Percentiles rank a stretch among this genome's conserved stretches.
These are phyloP conservation scores for Aspergillus uvarum DNA, from an alignment of 2,329 filamentous ascomycete genomes.

Conservation along the genomic window DNA sequence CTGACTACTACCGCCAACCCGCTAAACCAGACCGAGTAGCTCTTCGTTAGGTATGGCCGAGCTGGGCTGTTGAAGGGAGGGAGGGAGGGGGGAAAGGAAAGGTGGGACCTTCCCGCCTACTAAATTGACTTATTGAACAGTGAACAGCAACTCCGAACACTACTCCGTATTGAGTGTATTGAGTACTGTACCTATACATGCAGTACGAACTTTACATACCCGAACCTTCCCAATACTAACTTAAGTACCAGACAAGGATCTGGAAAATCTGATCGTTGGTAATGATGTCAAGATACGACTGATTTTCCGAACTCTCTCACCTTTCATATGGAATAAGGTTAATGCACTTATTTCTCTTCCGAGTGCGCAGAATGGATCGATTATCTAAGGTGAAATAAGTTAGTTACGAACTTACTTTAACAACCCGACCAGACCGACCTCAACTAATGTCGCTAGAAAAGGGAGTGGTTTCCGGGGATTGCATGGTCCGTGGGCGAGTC, in stretches of 20 bases:
- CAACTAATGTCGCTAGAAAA: neutral
- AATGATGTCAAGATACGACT: slow-evolving; percentile 7
- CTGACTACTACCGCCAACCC: slow-evolving; percentile 13
- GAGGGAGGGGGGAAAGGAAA: neutral
- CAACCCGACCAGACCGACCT: neutral
- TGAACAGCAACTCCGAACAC: no score
- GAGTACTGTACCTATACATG: no score
- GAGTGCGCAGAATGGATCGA: neutral
- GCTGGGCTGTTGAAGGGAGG: neutral
- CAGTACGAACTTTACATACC: neutral
- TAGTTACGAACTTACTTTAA: neutral
- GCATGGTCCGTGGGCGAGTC: slow-evolving; percentile 17
- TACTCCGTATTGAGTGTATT: no score
- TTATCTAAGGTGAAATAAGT: neutral
- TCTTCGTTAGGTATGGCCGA: neutral
- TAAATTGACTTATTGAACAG: no score
- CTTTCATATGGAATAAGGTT: no score
- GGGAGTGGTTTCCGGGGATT: slow-evolving; percentile 5
- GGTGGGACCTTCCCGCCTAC: neutral
- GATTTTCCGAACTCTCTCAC: neutral
- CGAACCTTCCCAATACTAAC: neutral
- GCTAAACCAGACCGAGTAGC: slow-evolving; percentile 17
- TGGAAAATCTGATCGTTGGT: neutral
- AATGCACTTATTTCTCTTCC: neutral
- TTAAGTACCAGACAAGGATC: neutral